A percentile compares a stretch with the other conserved stretches of the same genome.
Evolutionary conservation across 2,329 filamentous ascomycete species (phyloP).

Genomic region (Trichothecium roseum): DNA sequence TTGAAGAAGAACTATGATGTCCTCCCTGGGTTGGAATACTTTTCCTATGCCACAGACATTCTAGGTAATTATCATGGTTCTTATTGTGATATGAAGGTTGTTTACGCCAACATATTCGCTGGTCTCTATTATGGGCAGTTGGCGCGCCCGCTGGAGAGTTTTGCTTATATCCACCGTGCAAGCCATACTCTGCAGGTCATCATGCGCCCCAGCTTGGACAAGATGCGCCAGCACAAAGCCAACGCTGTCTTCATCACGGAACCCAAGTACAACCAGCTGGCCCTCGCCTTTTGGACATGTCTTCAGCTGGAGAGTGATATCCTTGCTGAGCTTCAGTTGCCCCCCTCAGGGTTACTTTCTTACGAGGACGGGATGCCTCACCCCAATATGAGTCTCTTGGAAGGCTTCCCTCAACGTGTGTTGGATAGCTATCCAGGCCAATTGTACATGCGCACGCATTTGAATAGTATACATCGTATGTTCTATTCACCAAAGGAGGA

Average conservation of each 20-base stretch:
- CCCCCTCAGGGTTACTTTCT: slow-evolving; percentile 49
- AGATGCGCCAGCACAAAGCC: slow-evolving; percentile 30
- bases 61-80: slow-evolving; percentile 71
- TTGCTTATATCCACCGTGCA: slow-evolving; percentile 47
- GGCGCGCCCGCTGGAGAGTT: slow-evolving; percentile 78
- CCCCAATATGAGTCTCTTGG: slow-evolving; percentile 42
- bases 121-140: slow-evolving; percentile 85
- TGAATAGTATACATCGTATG: slow-evolving; percentile 52
- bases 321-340: slow-evolving; percentile 67
- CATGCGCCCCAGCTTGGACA: slow-evolving; percentile 53
- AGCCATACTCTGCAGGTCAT: slow-evolving; percentile 57
- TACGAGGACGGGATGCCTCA: slow-evolving; percentile 57
- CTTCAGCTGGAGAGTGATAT: slow-evolving; percentile 92
- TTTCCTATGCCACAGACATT: slow-evolving; percentile 76
- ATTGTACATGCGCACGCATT: slow-evolving; percentile 51
- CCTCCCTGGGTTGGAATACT: slow-evolving; percentile 85
- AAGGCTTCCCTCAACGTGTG: slow-evolving; percentile 35
- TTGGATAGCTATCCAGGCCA: slow-evolving; percentile 52
- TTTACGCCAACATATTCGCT: slow-evolving; percentile 75
- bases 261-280: slow-evolving; percentile 46
- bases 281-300: slow-evolving; percentile 86
- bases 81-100: slow-evolving; percentile 69
- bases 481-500: slow-evolving; percentile 37
- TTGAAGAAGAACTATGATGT: slow-evolving; percentile 61
- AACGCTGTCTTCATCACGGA: slow-evolving; percentile 28